Base-by-base conservation (phyloP, 2,329 filamentous ascomycete species). In the Calonectria pteridis region DNA sequence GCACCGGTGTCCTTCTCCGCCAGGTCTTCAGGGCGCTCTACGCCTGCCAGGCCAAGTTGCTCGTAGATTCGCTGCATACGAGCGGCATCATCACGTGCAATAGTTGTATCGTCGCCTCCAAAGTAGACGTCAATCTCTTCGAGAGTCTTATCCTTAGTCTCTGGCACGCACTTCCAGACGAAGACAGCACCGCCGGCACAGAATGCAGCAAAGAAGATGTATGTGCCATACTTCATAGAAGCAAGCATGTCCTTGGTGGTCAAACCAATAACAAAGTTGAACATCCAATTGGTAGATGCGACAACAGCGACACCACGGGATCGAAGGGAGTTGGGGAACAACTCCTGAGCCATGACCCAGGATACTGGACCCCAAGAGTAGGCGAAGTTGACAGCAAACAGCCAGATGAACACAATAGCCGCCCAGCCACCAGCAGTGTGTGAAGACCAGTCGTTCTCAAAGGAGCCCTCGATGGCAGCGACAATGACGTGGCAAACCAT, bases 311-410 rank as follows among this genome's bases (percentile, higher is more conserved):
- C 46, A 40, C 64, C 64, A 29, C 46, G 49, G 13, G 64, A 51
- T 51, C 63, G 64, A 31, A 55, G 43, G 4, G 64, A 66, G 43
- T 50, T 50, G 11, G 63, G 63, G 43, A 50, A 66, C 37, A 66
- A 5, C 33, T 67, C 64, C 23, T 50, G 43, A 2, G 49, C 31
- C 46, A 67, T n/a, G 23, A 67, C 46, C 64, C 64, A 67, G 23
- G 29, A 33, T 14, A 53, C 46, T 26, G 64, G 64, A 29, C 64
- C 64, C 64, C 64, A 67, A 6, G 64, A 67, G 31, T 55, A 67
- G 33, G 46, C 46, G 20, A 67, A 67, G 35, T 53, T 53, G 49
- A 51, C 64, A 13, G 46, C 64, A 33, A 40, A 53, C 6, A 67
- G 43, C 64, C 64, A 67, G 16, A 67, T 55, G 33, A 67, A 55